These are phyloP conservation scores for Pleurotus tuoliensis DNA, from an alignment of 768 basidiomycete species.

Conservation along the genomic window DNA sequence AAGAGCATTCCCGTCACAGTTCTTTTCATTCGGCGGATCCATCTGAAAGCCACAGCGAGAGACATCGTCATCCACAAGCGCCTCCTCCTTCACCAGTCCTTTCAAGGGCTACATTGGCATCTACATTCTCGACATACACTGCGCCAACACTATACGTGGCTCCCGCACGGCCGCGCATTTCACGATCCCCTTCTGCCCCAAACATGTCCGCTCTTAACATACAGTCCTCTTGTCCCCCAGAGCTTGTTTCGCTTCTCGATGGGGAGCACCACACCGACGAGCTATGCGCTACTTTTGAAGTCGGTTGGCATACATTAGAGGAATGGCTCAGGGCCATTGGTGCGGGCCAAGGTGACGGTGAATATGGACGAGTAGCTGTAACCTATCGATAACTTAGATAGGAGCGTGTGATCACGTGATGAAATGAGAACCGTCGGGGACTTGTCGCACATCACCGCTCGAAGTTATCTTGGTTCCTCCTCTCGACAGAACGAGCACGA, in stretches of 20 bases:
- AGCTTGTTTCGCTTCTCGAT: slow-evolving; percentile 62
- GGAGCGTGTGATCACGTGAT: background rate
- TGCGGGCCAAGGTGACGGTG: slow-evolving; percentile 55
- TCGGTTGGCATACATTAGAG: slow-evolving; percentile 79
- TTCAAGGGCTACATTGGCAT: slow-evolving; percentile 25
- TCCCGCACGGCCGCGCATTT: slow-evolving; percentile 43
- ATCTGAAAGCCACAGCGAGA: background rate
- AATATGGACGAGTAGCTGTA: slow-evolving; percentile 73
- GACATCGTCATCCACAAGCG: slow-evolving; percentile 25
- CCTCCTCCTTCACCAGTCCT: slow-evolving; percentile 40
- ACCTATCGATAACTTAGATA: slow-evolving; percentile 57
- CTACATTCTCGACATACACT: background rate
- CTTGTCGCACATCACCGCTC: background rate
- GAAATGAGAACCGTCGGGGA: background rate
- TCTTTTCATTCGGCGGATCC: background rate
- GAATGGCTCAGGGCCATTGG: slow-evolving; percentile 64
- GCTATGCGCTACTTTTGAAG: slow-evolving; percentile 75
- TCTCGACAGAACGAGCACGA: background rate
- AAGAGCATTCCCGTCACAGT: background rate
- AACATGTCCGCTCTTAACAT: slow-evolving; percentile 24
- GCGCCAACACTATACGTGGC: slow-evolving; percentile 11
- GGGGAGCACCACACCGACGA: slow-evolving; percentile 94
- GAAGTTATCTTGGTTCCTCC: background rate
- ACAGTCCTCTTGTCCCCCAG: slow-evolving; percentile 45
- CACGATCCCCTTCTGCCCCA: slow-evolving; percentile 59